A percentile compares a stretch with the other conserved stretches of the same genome.
These are phyloP conservation scores for Melastoma malabathricum DNA, from an alignment of 345 rosid species.

Conservation along the genomic window DNA sequence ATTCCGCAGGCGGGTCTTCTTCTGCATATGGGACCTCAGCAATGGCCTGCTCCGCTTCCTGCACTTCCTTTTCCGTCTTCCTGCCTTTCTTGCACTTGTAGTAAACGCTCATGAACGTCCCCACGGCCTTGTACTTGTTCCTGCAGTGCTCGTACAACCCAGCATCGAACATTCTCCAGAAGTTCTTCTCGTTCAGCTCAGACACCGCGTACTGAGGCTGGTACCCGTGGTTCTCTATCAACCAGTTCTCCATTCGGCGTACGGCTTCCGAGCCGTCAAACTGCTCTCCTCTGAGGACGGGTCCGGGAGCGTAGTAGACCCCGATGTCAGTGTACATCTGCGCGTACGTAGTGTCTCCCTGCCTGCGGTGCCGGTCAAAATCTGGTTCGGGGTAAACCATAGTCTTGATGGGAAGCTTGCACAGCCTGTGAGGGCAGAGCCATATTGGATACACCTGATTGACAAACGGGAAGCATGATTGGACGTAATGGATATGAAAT, in stretches of 20 bases:
- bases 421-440: constrained; percentile 91
- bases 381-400: constrained; percentile 92
- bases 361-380: constrained; percentile 71
- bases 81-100: constrained; percentile 97
- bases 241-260: constrained; percentile 77
- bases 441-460: constrained; percentile 79
- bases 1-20: no score
- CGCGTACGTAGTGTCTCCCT: constrained; percentile 82
- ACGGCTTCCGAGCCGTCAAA: constrained; percentile 82
- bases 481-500: background rate
- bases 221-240: constrained; percentile 84
- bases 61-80: constrained; percentile 98
- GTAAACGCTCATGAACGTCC: constrained; percentile 95
- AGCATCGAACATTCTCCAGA: constrained; percentile 97
- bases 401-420: constrained; percentile 72
- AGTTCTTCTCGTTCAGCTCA: constrained; percentile 71
- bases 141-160: constrained; percentile 75
- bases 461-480: background rate
- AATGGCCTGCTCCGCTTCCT: constrained; percentile 72
- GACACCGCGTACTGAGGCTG: constrained; percentile 98
- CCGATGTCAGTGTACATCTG: constrained; percentile 98
- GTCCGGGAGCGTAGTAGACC: constrained; percentile 90
- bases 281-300: constrained; percentile 81
- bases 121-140: constrained; percentile 78
- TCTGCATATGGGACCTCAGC: no score